Evolutionary conservation across 2,329 filamentous ascomycete species (phyloP).

Genomic region (Mycocentrospora acerina): DNA sequence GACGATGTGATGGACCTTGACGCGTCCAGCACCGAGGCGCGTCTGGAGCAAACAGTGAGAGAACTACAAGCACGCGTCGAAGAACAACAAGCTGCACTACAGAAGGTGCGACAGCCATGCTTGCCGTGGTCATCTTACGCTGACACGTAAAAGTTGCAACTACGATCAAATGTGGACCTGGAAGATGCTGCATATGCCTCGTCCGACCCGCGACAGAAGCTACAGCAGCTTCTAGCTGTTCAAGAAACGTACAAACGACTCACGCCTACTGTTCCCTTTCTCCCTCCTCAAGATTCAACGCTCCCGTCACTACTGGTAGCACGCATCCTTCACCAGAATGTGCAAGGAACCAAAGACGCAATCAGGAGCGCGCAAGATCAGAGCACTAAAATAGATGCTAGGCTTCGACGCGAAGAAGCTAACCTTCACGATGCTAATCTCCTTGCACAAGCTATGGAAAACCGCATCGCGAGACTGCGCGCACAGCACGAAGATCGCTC

Average conservation of each 20-base stretch:
- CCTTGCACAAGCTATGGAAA: conserved; percentile 52
- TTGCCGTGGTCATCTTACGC: neutral
- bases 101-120: conserved; percentile 40
- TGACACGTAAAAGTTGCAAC: conserved; percentile 48
- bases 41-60: conserved; percentile 66
- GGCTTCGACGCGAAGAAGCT: conserved; percentile 48
- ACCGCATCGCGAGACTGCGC: conserved; percentile 62
- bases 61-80: conserved; percentile 61
- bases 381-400: conserved; percentile 41
- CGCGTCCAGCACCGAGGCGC: conserved; percentile 50
- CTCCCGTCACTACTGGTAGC: conserved; percentile 72
- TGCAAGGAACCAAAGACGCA: conserved; percentile 64
- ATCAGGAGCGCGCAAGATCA: conserved; percentile 50
- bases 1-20: conserved; percentile 41
- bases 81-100: conserved; percentile 50
- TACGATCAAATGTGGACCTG: conserved; percentile 24
- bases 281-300: conserved; percentile 67
- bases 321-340: conserved; percentile 64
- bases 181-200: conserved; percentile 36
- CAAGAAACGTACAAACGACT: conserved; percentile 67
- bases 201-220: conserved; percentile 34
- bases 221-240: conserved; percentile 54
- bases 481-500: conserved; percentile 59
- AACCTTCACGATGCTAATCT: conserved; percentile 51
- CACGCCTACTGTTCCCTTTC: conserved; percentile 61